phyloP scores from a whole-genome alignment of 2,329 filamentous ascomycete genomes.

The Dryadomyces quercivorus region DNA sequence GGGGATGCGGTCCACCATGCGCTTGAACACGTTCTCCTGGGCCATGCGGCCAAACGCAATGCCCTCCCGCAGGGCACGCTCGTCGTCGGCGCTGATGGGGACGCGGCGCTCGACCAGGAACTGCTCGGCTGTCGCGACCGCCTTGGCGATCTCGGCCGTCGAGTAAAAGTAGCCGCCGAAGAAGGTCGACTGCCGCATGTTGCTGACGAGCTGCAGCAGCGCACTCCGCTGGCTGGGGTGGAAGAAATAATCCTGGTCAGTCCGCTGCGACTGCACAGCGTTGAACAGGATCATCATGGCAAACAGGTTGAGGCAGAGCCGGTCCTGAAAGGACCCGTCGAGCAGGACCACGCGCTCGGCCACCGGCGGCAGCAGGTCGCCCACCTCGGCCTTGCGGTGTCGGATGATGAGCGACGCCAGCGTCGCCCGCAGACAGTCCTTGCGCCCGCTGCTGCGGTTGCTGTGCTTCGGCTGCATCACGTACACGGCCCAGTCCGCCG shows the following conservation, averaged over 20 bases:
- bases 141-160: constrained; percentile 45
- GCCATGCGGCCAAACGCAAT: constrained; percentile 53
- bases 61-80: constrained; percentile 45
- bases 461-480: constrained; percentile 47
- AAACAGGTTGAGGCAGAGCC: constrained; percentile 72
- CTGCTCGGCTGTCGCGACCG: constrained; percentile 51
- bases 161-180: constrained; percentile 72
- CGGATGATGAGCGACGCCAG: constrained; percentile 74
- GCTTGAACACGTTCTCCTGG: constrained; percentile 49
- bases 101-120: constrained; percentile 56
- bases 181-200: constrained; percentile 74
- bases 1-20: constrained; percentile 54
- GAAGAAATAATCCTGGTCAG: constrained; percentile 80
- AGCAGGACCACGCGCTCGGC: constrained; percentile 60
- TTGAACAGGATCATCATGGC: constrained; percentile 76
- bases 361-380: constrained; percentile 55
- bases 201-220: constrained; percentile 58
- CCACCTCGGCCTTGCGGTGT: constrained; percentile 63
- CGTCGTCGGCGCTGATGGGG: constrained; percentile 48
- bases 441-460: constrained; percentile 39
- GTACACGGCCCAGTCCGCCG: constrained; percentile 61
- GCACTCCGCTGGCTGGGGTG: constrained; percentile 59
- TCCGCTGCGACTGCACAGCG: constrained; percentile 74
- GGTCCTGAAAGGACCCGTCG: constrained; percentile 76
- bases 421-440: constrained; percentile 52